Percentiles rank a stretch among this genome's conserved stretches.
Evolutionary conservation across 2,329 filamentous ascomycete genomes (phyloP).

Genomic region (Penicillium vulpinum): DNA sequence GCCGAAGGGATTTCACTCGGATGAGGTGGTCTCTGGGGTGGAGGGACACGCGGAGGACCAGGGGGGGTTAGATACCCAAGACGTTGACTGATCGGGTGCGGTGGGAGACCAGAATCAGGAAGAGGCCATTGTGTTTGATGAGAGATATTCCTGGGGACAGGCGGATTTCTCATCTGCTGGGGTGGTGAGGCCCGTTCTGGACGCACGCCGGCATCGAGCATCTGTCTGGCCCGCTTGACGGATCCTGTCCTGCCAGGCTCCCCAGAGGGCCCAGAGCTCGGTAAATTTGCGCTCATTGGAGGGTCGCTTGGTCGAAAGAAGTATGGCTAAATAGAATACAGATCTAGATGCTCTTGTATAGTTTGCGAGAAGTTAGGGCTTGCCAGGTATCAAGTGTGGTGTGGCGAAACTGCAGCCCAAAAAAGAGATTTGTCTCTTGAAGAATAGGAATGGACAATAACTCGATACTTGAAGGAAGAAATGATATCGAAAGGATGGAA

Average conservation of each 20-base stretch:
- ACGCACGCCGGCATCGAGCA: conserved; percentile 35
- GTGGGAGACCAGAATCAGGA: conserved; percentile 29
- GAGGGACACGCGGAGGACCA: conserved; percentile 36
- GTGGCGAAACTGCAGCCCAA: neutral
- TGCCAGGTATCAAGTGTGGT: conserved; percentile 12
- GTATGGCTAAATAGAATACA: neutral
- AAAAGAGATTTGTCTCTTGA: neutral
- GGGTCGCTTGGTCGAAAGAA: neutral
- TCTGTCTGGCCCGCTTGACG: conserved; percentile 38
- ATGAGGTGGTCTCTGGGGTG: conserved; percentile 45
- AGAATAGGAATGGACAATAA: conserved; percentile 2
- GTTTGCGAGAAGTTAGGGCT: conserved; percentile 3
- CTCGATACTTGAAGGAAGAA: conserved; percentile 11
- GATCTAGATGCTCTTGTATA: neutral
- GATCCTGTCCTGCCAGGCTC: conserved; percentile 32
- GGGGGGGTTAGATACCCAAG: conserved; percentile 30
- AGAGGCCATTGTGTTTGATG: conserved; percentile 51
- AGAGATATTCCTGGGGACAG: conserved; percentile 25
- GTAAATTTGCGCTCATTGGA: conserved; percentile 25
- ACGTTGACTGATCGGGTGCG: conserved; percentile 29
- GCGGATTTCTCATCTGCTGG: conserved; percentile 11
- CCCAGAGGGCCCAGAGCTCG: conserved; percentile 11
- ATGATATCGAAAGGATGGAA: conserved; percentile 1
- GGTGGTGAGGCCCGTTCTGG: conserved; percentile 17
- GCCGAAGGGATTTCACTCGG: conserved; percentile 41